Base-by-base conservation (phyloP, 371 early-diverging fungal genomes). In the Apophysomyces variabilis region DNA sequence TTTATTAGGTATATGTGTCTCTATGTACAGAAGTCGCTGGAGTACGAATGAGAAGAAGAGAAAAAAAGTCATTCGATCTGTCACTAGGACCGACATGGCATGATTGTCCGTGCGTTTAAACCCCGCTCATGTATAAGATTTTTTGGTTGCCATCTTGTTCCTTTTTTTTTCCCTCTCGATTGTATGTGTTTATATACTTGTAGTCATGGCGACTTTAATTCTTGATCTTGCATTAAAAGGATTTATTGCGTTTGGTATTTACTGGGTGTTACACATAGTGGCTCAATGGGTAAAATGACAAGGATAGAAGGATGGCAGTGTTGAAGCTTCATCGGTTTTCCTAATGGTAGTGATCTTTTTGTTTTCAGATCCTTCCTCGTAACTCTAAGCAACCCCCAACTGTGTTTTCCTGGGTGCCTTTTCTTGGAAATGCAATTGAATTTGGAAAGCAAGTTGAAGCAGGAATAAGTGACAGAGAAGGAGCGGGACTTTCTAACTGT, bases 1-100 rank as follows among this genome's bases (percentile, higher is more conserved):
- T 38, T 60, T n/a, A 56, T 16, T 65, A 91, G 92, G 9, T 96
- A 95, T 69, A 96, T 96, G 95, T 91, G 93, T 64, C 95, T 95
- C 75, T 96, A 95, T 61, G 86, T 93, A 57, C 89, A 90, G 64
- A 78, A 87, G 5, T 78, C 83, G 6, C 74, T 91, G 16, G 91
- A 92, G 56, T 92, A 90, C 64, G 70, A 62, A 56, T 44, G 32
- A 26, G 32, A 26, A 3, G 32, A 26, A 26, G 32, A 32, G 38
- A 39, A 60, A 38, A 16, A 46, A 45, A 26, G 54, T 38, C 21
- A 21, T 21, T 21, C 54, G 54, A 21, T 21, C 54, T n/a, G 21
- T 21, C 21, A 21, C 21, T 3, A 50, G 21, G 21, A 5, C 54
- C 21, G 54, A 50, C 11, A 50, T 50, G 21, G 43, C 57, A 64